Percentiles rank a stretch among this genome's conserved stretches.
These are phyloP conservation scores for Fusarium burgessii DNA, from an alignment of 2,329 filamentous ascomycete genomes.

Conservation along the genomic window DNA sequence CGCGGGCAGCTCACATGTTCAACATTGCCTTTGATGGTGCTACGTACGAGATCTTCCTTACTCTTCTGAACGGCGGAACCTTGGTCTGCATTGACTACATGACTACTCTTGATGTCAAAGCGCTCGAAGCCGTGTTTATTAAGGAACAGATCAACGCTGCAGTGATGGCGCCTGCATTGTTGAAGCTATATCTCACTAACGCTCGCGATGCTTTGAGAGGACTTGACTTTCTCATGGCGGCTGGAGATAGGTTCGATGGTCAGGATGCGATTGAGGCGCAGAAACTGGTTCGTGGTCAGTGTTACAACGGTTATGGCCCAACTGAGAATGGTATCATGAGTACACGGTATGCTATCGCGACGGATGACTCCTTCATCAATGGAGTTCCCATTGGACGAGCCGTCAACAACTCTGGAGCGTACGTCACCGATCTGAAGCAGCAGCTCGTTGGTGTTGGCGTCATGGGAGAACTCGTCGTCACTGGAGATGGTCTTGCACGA, in stretches of 20 bases:
- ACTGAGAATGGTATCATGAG: conserved; percentile 41
- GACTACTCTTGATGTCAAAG: conserved; percentile 17
- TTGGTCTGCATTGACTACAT: conserved; percentile 37
- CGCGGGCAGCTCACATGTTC: conserved; percentile 25
- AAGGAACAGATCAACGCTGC: conserved; percentile 12
- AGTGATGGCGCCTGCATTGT: conserved; percentile 16
- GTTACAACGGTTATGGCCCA: conserved; percentile 40
- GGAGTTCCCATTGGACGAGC: conserved; percentile 42
- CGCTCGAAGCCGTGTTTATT: conserved; percentile 16
- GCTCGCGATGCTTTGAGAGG: not conserved
- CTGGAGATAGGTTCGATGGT: conserved; percentile 28
- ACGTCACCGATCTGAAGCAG: conserved; percentile 31
- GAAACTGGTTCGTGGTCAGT: not conserved
- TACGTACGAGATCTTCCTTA: conserved; percentile 33
- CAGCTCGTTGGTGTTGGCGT: conserved; percentile 37
- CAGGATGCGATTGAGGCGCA: conserved; percentile 9
- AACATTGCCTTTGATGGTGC: conserved; percentile 41
- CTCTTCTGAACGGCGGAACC: conserved; percentile 37
- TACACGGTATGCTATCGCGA: conserved; percentile 18
- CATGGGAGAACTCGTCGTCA: conserved; percentile 45
- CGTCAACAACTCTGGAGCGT: conserved; percentile 40
- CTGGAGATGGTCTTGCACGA: conserved; percentile 34
- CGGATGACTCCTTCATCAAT: conserved; percentile 10
- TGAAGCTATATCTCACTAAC: conserved; percentile 31
- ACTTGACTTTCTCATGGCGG: conserved; percentile 21